These are phyloP conservation scores for Gastrodia elata DNA, from an alignment of 106 monocot species.

Conservation along the genomic window DNA sequence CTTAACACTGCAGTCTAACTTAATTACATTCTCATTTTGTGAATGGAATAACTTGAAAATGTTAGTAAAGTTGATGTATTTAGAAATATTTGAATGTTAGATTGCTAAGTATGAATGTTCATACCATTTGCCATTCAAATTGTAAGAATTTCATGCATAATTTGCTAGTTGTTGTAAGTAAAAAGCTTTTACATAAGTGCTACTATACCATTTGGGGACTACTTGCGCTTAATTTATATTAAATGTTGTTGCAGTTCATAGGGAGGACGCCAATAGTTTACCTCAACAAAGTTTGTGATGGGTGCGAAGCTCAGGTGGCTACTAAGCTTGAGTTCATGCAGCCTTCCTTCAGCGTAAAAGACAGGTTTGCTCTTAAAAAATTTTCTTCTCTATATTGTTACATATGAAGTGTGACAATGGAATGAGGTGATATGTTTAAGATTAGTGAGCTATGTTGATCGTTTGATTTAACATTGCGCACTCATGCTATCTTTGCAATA, in stretches of 20 bases:
- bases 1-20: too few relatives aligned
- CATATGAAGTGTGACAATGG: not conserved
- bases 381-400: not conserved
- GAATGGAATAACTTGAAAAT: too few relatives aligned
- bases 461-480: not conserved
- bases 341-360: conserved; percentile 75
- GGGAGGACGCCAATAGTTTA: conserved; percentile 76
- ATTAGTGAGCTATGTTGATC: not conserved
- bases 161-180: not conserved
- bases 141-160: not conserved
- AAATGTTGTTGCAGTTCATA: conserved; percentile 41
- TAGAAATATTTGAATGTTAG: too few relatives aligned
- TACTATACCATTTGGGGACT: not conserved
- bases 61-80: too few relatives aligned
- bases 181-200: not conserved
- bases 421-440: not conserved
- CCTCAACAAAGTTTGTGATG: conserved; percentile 78
- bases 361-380: conserved; percentile 34
- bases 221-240: not conserved
- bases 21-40: too few relatives aligned
- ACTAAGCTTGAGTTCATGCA: conserved; percentile 76
- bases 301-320: conserved; percentile 57
- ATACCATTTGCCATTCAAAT: not conserved
- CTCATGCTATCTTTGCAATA: conserved; percentile 1
- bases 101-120: too few relatives aligned